Conservation (phyloP, 2,329 filamentous ascomycete species). For the Zymoseptoria brevis region DNA sequence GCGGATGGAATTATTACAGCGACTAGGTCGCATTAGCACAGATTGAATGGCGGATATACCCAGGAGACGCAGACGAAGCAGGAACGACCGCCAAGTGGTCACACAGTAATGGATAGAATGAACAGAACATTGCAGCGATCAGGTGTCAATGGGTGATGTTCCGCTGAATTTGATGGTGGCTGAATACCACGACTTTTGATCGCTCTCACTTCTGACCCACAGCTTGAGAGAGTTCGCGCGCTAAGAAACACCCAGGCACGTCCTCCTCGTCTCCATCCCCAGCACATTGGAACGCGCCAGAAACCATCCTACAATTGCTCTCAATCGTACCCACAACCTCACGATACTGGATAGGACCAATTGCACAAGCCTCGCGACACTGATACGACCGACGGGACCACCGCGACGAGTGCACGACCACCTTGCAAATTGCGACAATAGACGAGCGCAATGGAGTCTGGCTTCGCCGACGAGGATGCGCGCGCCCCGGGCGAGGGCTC, state of each 20-base stretch:
- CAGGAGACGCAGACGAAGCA: background rate
- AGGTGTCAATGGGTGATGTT: too few species aligned
- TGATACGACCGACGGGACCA: background rate
- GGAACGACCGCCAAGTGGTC: background rate
- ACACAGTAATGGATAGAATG: background rate
- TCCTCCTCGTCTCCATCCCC: background rate
- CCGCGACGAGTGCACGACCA: background rate
- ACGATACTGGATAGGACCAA: background rate
- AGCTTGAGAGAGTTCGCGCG: background rate
- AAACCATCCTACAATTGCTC: background rate
- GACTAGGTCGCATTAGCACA: background rate
- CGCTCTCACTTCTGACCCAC: background rate
- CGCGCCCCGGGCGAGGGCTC: conserved; percentile 28
- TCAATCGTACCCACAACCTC: background rate
- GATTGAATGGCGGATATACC: conserved; percentile 3
- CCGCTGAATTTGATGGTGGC: background rate
- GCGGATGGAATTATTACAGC: background rate
- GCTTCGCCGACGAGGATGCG: conserved; percentile 26
- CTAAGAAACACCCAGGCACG: background rate
- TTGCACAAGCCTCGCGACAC: background rate
- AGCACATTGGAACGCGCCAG: background rate
- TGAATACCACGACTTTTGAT: background rate
- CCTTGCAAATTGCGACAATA: background rate
- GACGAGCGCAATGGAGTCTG: conserved; percentile 11
- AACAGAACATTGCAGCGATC: background rate